Evolutionary conservation across 169 alveolate species (phyloP).

Genomic region (Miamiensis avidus): DNA sequence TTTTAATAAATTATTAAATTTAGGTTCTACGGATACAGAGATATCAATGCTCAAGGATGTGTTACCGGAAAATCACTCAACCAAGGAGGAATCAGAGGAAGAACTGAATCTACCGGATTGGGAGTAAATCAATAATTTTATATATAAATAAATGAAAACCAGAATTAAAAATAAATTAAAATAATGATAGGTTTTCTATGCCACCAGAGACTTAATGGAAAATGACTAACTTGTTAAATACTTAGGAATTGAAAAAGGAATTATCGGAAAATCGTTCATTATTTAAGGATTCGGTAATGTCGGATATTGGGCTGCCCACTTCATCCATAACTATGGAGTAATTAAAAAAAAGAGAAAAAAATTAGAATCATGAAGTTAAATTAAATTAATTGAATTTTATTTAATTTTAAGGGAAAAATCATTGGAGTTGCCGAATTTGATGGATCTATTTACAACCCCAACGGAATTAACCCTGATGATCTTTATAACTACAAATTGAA

Average conservation of each 20-base stretch:
- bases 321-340: constrained; percentile 49
- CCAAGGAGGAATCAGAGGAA: constrained; percentile 72
- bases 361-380: neutral
- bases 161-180: no score
- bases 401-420: constrained; percentile 28
- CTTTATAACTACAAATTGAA: constrained; percentile 26
- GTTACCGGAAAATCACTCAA: constrained; percentile 69
- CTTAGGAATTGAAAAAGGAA: constrained; percentile 48
- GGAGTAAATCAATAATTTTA: constrained; percentile 29
- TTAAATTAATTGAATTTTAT: no score
- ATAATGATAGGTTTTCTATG: constrained; percentile 44
- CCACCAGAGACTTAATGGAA: constrained; percentile 47
- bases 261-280: constrained; percentile 54
- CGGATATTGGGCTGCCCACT: constrained; percentile 65
- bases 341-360: no score
- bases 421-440: constrained; percentile 60
- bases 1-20: neutral
- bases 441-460: constrained; percentile 53
- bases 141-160: neutral
- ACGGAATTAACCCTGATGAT: constrained; percentile 65
- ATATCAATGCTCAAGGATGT: constrained; percentile 67
- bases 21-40: constrained; percentile 53
- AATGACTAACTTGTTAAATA: constrained; percentile 43
- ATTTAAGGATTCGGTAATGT: constrained; percentile 76
- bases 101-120: constrained; percentile 74